phyloP scores from a whole-genome alignment of 768 basidiomycete genomes.

The Boletus rufocinnamomeus region DNA sequence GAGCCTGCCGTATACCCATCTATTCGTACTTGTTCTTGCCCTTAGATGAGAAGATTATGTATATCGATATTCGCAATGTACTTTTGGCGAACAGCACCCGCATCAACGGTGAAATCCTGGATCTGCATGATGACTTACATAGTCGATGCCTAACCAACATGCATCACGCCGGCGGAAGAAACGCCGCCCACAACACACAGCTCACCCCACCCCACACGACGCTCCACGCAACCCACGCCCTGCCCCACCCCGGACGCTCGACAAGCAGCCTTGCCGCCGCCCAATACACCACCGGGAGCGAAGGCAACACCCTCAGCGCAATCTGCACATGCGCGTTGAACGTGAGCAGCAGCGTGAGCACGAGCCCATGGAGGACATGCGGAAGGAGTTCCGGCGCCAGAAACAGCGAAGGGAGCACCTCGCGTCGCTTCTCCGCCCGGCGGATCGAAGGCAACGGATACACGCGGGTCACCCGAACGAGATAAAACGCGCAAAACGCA shows the following conservation, averaged over 20 bases:
- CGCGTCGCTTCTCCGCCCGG: background rate
- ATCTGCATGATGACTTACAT: no score
- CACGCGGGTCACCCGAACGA: constrained; percentile 9
- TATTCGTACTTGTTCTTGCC: background rate
- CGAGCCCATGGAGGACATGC: constrained; percentile 72
- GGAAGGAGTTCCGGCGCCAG: constrained; percentile 52
- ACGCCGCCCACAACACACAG: constrained; percentile 76
- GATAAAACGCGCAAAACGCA: constrained; percentile 30
- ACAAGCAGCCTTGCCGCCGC: constrained; percentile 69
- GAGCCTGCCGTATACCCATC: background rate
- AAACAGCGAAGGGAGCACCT: constrained; percentile 33
- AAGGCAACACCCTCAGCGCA: constrained; percentile 69
- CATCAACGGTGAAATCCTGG: no score
- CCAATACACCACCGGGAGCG: constrained; percentile 86
- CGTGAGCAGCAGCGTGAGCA: constrained; percentile 62
- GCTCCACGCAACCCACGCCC: constrained; percentile 76
- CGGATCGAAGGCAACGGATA: constrained; percentile 3
- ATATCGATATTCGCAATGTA: no score
- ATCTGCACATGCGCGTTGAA: constrained; percentile 90
- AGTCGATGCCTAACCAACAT: background rate
- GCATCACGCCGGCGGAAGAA: constrained; percentile 85
- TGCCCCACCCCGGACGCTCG: constrained; percentile 49
- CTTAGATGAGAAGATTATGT: no score
- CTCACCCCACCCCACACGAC: constrained; percentile 73
- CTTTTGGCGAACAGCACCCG: background rate